Conservation (phyloP, 176 grass and related monocot genomes). For the Urochloa ruziziensis region DNA sequence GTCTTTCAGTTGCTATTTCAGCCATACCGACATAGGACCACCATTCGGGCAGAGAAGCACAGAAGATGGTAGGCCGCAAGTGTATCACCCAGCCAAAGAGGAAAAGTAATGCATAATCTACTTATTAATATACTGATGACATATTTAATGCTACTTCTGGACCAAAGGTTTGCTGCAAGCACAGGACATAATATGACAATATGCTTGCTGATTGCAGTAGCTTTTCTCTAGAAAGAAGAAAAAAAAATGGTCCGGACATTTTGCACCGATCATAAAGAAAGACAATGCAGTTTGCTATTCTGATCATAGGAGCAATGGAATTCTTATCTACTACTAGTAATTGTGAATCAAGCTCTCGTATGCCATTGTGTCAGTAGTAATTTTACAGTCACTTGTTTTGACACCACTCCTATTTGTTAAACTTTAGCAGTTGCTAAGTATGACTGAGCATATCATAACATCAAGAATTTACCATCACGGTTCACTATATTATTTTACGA, state of each 20-base stretch:
- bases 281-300: background rate
- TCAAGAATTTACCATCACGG: background rate
- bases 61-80: background rate
- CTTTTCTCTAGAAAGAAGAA: background rate
- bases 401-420: background rate
- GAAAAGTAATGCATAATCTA: background rate
- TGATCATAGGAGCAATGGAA: background rate
- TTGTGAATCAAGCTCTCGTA: background rate
- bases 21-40: background rate
- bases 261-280: background rate
- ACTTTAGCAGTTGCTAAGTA: background rate
- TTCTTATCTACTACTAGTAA: background rate
- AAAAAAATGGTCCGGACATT: background rate
- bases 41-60: background rate
- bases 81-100: background rate
- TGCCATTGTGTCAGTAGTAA: background rate
- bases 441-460: background rate
- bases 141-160: background rate
- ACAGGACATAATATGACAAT: background rate
- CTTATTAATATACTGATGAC: background rate
- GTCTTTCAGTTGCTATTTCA: background rate
- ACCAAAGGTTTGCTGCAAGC: background rate
- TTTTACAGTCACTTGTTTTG: background rate
- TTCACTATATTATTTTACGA: background rate
- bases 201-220: background rate